Base-by-base conservation (phyloP, 1,284 basidiomycete genomes). In the Apiotrichum domesticum region DNA sequence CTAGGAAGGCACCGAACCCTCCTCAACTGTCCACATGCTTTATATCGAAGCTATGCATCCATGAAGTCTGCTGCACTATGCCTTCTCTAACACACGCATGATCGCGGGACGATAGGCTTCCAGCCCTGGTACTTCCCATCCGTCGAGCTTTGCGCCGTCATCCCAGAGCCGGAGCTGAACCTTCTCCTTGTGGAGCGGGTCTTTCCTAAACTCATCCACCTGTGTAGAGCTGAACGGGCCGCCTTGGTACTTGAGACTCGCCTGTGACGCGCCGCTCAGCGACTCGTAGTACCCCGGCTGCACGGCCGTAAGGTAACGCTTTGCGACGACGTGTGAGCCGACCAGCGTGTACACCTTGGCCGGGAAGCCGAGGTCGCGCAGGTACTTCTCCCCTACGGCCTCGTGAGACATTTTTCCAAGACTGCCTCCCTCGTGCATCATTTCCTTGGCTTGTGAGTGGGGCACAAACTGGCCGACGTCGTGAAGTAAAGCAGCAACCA, bases 401-500 rank as follows among this genome's bases (percentile, higher is more conserved):
- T 72, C 71, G 57, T 73, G 71, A 6, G 63, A 62, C 46, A 58
- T 57, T 35, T 61, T 61, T 14, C 71, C 71, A 11, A 72, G 58
- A 15, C 45, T 54, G 21, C 46, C 47, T 6, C 66, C 67, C 6
- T 59, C 50, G 46, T 54, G 52, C 40, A 57, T 59, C 63, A 70
- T 58, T 7, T 59, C 63, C 50, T 65, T 49, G n/a, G 65, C 55
- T 40, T 55, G 47, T 2, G 54, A 44, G 49, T 56, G 56, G 11
- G 71, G 69, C 10, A 73, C 44, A 54, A 72, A 72, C 51, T 71
- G 71, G 8, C 71, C 71, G 34, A 73, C 59, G 51, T 73, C 71
- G 57, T 73, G 71, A 11, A 73, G 56, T 14, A 72, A 62, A 4
- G 71, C 71, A n/a, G 71, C 71, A 42, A 67, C 54, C n/a, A 71